These are phyloP conservation scores for Blastobotrys buckinghamii DNA, from an alignment of 1,139 yeast genomes.

Conservation along the genomic window DNA sequence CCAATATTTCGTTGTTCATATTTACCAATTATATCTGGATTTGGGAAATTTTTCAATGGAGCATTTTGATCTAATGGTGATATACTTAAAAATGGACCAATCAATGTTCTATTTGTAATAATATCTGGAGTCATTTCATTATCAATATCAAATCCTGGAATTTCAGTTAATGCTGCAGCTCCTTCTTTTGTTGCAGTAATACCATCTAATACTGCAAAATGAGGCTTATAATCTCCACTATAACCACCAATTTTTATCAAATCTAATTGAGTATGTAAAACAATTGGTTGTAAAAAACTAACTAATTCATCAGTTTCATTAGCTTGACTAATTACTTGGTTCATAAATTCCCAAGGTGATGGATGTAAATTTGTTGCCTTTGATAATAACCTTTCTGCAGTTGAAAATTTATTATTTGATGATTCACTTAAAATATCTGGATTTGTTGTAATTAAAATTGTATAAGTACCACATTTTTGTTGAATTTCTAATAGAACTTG, in stretches of 20 bases:
- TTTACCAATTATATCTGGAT: slow-evolving; percentile 23
- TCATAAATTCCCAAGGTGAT: slow-evolving; percentile 45
- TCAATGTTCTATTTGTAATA: slow-evolving; percentile 50
- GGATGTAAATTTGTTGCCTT: slow-evolving; percentile 15
- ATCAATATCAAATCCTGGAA: slow-evolving; percentile 42
- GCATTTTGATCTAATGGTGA: slow-evolving; percentile 54
- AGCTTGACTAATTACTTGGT: slow-evolving; percentile 53
- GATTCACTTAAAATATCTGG: slow-evolving; percentile 14
- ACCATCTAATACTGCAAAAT: slow-evolving; percentile 51
- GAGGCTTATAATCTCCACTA: slow-evolving; percentile 41
- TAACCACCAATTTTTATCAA: slow-evolving; percentile 20
- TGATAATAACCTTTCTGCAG: slow-evolving; percentile 19
- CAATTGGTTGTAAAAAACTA: slow-evolving; percentile 52
- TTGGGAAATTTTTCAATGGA: slow-evolving; percentile 21
- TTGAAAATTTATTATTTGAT: too few species aligned
- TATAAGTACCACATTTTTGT: slow-evolving; percentile 14
- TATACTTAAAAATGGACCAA: slow-evolving; percentile 72
- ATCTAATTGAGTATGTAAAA: slow-evolving; percentile 19
- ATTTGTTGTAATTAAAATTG: slow-evolving; percentile 13
- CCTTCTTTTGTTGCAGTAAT: slow-evolving; percentile 58
- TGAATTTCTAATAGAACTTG: slow-evolving; percentile 16
- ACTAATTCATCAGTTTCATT: slow-evolving; percentile 59
- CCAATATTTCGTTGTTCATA: slow-evolving; percentile 22
- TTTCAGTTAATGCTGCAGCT: slow-evolving; percentile 53
- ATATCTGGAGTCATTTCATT: slow-evolving; percentile 39